Evolutionary conservation across 2,329 filamentous ascomycete species (phyloP).

Genomic region (Phialophora expanda): DNA sequence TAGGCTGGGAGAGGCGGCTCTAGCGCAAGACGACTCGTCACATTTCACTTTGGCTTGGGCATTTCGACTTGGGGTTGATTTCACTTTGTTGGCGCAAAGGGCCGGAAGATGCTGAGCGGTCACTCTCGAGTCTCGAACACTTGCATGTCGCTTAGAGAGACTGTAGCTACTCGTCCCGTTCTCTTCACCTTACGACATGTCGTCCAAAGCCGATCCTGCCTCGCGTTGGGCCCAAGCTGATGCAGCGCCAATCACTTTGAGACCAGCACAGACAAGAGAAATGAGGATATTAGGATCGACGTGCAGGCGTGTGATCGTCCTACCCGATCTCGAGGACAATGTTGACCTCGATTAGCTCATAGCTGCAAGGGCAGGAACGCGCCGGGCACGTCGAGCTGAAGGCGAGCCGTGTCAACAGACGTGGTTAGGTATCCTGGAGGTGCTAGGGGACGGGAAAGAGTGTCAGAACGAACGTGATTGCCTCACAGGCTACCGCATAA

Average conservation of each 20-base stretch:
- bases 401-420: neutral
- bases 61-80: neutral
- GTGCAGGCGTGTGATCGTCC: neutral
- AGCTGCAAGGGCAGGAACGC: neutral
- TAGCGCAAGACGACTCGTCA: conserved; percentile 1
- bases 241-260: neutral
- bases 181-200: neutral
- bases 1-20: neutral
- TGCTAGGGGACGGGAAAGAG: neutral
- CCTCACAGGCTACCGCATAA: conserved; percentile 7
- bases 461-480: conserved; percentile 4
- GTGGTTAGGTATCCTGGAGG: neutral
- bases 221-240: neutral
- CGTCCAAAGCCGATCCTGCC: neutral
- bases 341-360: neutral
- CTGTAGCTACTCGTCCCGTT: neutral
- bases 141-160: neutral
- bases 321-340: neutral
- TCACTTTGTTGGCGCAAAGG: neutral
- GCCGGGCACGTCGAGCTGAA: neutral
- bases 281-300: neutral
- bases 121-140: neutral
- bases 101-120: neutral
- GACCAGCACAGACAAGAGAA: neutral
- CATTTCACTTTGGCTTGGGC: neutral